phyloP scores from a whole-genome alignment of 768 basidiomycete species.

The Rhodocollybia butyracea region DNA sequence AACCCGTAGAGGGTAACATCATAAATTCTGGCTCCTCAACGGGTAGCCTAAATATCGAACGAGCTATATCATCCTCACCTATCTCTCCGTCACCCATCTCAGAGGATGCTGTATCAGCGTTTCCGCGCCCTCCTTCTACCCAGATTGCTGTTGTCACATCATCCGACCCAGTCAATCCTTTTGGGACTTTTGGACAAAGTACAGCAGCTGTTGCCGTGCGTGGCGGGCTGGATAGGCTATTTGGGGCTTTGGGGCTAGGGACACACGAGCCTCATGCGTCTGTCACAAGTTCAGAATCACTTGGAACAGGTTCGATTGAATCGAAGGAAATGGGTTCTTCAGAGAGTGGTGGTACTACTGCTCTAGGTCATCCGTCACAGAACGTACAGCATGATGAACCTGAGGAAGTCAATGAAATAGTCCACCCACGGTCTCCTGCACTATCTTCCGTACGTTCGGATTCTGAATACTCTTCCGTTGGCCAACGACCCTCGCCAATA shows the following conservation, averaged over 20 bases:
- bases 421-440: background rate
- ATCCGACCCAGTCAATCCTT: conserved; percentile 1
- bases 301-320: background rate
- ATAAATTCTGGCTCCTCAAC: background rate
- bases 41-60: background rate
- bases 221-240: background rate
- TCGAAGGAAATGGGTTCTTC: conserved; percentile 1
- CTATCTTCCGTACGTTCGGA: background rate
- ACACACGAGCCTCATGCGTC: background rate
- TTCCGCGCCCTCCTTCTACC: background rate
- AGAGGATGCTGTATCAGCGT: conserved; percentile 1
- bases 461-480: background rate
- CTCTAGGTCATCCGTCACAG: background rate
- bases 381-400: no score
- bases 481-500: conserved; percentile 13
- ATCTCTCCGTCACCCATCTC: background rate
- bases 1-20: background rate
- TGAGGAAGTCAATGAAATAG: background rate
- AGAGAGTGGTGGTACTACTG: background rate
- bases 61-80: no score
- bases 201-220: background rate
- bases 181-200: conserved; percentile 3
- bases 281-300: background rate
- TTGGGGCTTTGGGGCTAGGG: background rate
- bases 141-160: background rate